Conservation (phyloP, 768 basidiomycete species). For the Suillus subaureus region DNA sequence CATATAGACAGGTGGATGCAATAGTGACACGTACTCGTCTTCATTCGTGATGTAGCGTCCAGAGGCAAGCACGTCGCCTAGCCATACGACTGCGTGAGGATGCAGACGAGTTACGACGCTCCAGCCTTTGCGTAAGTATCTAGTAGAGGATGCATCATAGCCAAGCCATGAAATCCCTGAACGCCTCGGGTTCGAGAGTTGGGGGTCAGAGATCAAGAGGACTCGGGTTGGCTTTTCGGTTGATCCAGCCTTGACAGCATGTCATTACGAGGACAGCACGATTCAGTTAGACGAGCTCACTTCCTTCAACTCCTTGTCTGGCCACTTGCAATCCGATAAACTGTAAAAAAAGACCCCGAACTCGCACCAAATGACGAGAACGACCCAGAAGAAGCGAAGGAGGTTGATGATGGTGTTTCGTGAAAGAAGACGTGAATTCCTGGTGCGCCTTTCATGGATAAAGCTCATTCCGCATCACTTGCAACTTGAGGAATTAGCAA, state of each 20-base stretch:
- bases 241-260: slow-evolving; percentile 17
- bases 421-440: slow-evolving; percentile 26
- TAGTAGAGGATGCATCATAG: slow-evolving; percentile 51
- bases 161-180: slow-evolving; percentile 42
- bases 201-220: slow-evolving; percentile 71
- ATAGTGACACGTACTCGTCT: slow-evolving; percentile 41
- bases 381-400: slow-evolving; percentile 55
- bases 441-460: slow-evolving; percentile 30
- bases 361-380: slow-evolving; percentile 68
- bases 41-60: slow-evolving; percentile 56
- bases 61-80: slow-evolving; percentile 77
- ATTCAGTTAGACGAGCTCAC: slow-evolving; percentile 25
- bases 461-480: slow-evolving; percentile 32
- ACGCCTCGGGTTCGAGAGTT: slow-evolving; percentile 46
- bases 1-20: not conserved
- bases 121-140: slow-evolving; percentile 72
- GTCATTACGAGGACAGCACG: slow-evolving; percentile 13
- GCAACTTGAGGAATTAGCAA: slow-evolving; percentile 2
- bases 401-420: slow-evolving; percentile 40
- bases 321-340: slow-evolving; percentile 64
- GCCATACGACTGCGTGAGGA: slow-evolving; percentile 69
- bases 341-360: slow-evolving; percentile 59
- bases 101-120: slow-evolving; percentile 55
- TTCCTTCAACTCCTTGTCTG: slow-evolving; percentile 36
- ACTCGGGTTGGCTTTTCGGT: slow-evolving; percentile 49